Percentiles rank a stretch among this genome's conserved stretches.
These are phyloP conservation scores for Herpetomonas tarakana DNA, from an alignment of 208 protist species.

Conservation along the genomic window DNA sequence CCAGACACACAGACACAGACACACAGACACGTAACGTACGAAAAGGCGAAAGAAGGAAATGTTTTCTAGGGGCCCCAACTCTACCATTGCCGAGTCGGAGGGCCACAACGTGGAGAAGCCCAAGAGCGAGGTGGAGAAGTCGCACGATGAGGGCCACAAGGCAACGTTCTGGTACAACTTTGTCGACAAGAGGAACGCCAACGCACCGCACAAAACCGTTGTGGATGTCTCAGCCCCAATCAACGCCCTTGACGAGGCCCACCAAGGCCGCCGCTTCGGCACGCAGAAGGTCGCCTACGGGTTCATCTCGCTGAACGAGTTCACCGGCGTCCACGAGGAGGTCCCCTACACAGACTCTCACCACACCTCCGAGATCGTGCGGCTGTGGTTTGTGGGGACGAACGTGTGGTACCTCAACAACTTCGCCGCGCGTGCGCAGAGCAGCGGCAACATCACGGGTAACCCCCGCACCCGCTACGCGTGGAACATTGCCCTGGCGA, in stretches of 20 bases:
- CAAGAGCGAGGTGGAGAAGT: conserved; percentile 24
- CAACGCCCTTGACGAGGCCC: conserved; percentile 75
- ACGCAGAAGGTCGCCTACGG: conserved; percentile 56
- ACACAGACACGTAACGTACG: conserved; percentile 9
- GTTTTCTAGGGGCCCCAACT: conserved; percentile 64
- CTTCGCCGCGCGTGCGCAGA: conserved; percentile 39
- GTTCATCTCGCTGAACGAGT: conserved; percentile 70
- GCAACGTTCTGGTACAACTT: conserved; percentile 66
- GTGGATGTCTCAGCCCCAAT: conserved; percentile 80
- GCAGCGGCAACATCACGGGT: conserved; percentile 33
- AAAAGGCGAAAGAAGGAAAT: conserved; percentile 25
- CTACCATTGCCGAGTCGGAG: conserved; percentile 44
- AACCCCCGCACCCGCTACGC: conserved; percentile 65
- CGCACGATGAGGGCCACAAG: conserved; percentile 28
- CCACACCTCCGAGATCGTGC: conserved; percentile 69
- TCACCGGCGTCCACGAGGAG: conserved; percentile 65
- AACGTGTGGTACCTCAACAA: conserved; percentile 72
- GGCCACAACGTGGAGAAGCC: conserved; percentile 41
- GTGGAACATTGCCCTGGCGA: conserved; percentile 44
- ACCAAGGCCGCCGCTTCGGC: conserved; percentile 66
- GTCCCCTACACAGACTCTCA: conserved; percentile 79
- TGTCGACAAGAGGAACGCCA: conserved; percentile 43
- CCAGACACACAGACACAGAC: conserved; percentile 8
- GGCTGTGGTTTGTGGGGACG: conserved; percentile 50
- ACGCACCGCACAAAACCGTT: conserved; percentile 27